Base-by-base conservation (phyloP, 345 rosid species). In the Punica granatum region DNA sequence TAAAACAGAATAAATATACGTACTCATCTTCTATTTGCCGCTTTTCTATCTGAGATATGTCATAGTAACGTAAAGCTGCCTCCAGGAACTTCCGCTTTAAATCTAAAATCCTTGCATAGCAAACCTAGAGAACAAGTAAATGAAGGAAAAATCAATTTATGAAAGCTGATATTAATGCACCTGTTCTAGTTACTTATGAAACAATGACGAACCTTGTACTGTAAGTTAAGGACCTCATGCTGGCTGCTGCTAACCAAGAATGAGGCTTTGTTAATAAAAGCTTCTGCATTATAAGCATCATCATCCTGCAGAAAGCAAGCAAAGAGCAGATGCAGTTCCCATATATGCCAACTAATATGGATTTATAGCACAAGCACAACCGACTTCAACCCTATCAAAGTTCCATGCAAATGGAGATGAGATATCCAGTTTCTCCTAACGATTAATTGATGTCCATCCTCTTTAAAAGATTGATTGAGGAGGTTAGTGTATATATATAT, bases 221-320 rank as follows among this genome's bases (percentile, higher is more conserved):
- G 91, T 76, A 94, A 81, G 81, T 85, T 88, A 77, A 94, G 73
- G 26, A 84, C 92, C 85, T 94, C 99, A 70, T 89, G 87, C 81
- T 88, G 97, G 75, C 97, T 88, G 69, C 70, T 91, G 92, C 91
- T 94, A 78, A 94, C 97, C 79, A 94, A 76, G 86, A 94, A 94
- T 53, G 99, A 94, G 58, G 97, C 99, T 80, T 91, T 94, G 68
- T 94, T 91, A 66, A 91, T 91, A 71, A 91, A 94, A 72, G 93
- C 91, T 78, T 94, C 96, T 14, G 99, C 99, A 72, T 88, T 94
- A 23, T 88, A 86, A n/a, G 99, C 94, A 87, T 94, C 99, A 78
- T 94, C 96, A 78, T 94, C 99, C 99, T 94, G 77, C 69, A 85
- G 44, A 59, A 66, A 58, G 60, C 66, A 68, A 72, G 60, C 42